These are phyloP conservation scores for Microthlaspi erraticum DNA, from an alignment of 345 rosid species.

Conservation along the genomic window DNA sequence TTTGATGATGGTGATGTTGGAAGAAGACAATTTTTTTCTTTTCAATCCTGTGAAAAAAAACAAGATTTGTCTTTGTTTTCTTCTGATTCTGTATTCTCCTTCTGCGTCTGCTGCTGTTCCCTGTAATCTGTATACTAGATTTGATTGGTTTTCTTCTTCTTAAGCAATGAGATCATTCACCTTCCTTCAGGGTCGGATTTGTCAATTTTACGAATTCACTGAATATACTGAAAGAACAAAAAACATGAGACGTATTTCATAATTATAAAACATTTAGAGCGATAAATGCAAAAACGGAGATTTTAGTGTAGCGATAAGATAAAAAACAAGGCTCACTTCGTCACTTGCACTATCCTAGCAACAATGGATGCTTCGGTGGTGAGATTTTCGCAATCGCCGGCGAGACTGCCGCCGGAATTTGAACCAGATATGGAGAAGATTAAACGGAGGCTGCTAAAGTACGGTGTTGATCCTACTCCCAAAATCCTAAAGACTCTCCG, in stretches of 20 bases:
- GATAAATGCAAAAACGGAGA: background rate
- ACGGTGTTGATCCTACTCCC: slow-evolving; percentile 73
- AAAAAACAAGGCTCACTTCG: background rate
- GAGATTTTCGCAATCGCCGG: slow-evolving; percentile 41
- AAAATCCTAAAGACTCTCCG: slow-evolving; percentile 71
- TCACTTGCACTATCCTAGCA: slow-evolving; percentile 18
- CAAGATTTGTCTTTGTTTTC: slow-evolving; percentile 27
- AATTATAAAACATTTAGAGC: background rate
- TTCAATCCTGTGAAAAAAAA: slow-evolving; percentile 32
- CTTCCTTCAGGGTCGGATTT: slow-evolving; percentile 20
- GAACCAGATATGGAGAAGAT: slow-evolving; percentile 68
- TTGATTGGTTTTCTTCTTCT: slow-evolving; percentile 33
- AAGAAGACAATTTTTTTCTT: slow-evolving; percentile 25
- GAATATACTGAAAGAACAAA: background rate
- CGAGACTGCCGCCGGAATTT: slow-evolving; percentile 42
- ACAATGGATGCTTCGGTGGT: slow-evolving; percentile 64
- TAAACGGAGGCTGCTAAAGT: slow-evolving; percentile 55
- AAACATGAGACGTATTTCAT: background rate
- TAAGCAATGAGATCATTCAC: slow-evolving; percentile 4
- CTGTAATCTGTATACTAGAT: slow-evolving; percentile 54
- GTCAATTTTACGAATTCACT: slow-evolving; percentile 19
- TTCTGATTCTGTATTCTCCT: slow-evolving; percentile 32
- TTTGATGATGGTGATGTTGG: slow-evolving; percentile 36
- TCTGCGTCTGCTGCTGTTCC: slow-evolving; percentile 30
- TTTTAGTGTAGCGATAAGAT: slow-evolving; percentile 14